phyloP scores from a whole-genome alignment of 352 stramenopile genomes.

The Globisporangium iwayamae region DNA sequence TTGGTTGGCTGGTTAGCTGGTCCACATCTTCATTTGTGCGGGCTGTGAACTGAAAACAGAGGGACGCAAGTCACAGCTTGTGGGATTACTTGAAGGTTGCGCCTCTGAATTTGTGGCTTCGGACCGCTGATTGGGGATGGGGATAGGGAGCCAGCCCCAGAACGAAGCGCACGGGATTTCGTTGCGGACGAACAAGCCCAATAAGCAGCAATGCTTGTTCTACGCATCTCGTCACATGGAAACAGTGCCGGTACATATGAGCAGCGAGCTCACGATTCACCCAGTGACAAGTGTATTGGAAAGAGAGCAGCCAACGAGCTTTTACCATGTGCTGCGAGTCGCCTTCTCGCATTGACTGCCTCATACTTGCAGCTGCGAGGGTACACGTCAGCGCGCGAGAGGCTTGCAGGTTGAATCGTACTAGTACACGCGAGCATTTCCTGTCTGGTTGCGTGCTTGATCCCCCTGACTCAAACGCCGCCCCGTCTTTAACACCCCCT shows the following conservation, averaged over 20 bases:
- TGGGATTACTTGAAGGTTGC: not conserved
- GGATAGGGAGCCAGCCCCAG: not conserved
- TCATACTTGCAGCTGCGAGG: not conserved
- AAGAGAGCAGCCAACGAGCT: too few species aligned
- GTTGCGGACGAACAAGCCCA: not conserved
- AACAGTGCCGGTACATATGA: too few species aligned
- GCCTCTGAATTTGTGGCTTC: not conserved
- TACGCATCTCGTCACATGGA: too few species aligned
- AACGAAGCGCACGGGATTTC: not conserved
- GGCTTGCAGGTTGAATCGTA: not conserved
- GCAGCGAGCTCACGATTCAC: too few species aligned
- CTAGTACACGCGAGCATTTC: slow-evolving; percentile 1
- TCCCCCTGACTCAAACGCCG: not conserved
- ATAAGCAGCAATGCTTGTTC: too few species aligned
- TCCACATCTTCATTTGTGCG: not conserved
- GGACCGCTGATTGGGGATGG: not conserved
- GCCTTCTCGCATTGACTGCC: too few species aligned
- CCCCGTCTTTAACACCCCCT: not conserved
- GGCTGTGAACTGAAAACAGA: too few species aligned
- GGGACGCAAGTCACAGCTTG: slow-evolving; percentile 1
- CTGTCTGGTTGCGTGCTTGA: not conserved
- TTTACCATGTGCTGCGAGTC: too few species aligned
- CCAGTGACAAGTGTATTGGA: too few species aligned
- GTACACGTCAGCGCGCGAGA: not conserved
- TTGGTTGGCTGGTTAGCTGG: not conserved